phyloP scores from a whole-genome alignment of 2,329 filamentous ascomycete genomes.

The Ophioceras dolichostomum region DNA sequence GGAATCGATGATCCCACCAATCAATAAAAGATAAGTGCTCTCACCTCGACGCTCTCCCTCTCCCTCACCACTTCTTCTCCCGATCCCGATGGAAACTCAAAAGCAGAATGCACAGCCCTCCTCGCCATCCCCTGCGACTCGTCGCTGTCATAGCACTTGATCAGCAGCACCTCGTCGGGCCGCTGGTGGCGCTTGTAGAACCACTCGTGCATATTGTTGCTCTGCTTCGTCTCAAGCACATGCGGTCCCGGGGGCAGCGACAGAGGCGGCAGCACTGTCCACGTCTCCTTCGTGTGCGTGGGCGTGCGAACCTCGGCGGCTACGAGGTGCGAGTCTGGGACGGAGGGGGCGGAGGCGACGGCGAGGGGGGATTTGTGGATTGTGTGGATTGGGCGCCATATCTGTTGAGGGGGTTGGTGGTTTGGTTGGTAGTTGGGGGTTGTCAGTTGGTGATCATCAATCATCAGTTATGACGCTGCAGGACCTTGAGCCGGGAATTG shows the following conservation, averaged over 20 bases:
- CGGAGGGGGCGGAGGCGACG: slow-evolving; percentile 36
- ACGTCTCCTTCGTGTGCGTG: slow-evolving; percentile 35
- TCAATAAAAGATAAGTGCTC: slow-evolving; percentile 35
- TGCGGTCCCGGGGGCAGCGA: neutral
- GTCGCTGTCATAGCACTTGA: slow-evolving; percentile 16
- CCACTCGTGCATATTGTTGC: slow-evolving; percentile 12
- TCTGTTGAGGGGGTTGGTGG: too few relatives aligned
- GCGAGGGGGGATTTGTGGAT: slow-evolving; percentile 41
- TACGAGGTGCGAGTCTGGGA: slow-evolving; percentile 37
- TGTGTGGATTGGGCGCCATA: slow-evolving; percentile 37
- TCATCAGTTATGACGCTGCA: too few relatives aligned
- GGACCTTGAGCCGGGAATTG: neutral
- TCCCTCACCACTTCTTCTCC: too few relatives aligned
- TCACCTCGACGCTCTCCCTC: slow-evolving; percentile 43
- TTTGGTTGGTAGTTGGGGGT: too few relatives aligned
- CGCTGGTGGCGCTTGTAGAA: slow-evolving; percentile 7
- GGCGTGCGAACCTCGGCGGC: slow-evolving; percentile 37
- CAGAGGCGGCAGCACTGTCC: slow-evolving; percentile 9
- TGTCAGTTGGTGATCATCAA: too few relatives aligned
- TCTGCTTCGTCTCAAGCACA: too few relatives aligned
- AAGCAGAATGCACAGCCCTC: slow-evolving; percentile 39
- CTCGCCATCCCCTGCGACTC: slow-evolving; percentile 29
- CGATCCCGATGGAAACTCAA: slow-evolving; percentile 23
- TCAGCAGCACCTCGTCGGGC: slow-evolving; percentile 8
- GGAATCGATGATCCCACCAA: too few relatives aligned